Percentiles rank a stretch among this genome's conserved stretches.
phyloP scores from a whole-genome alignment of 1,284 basidiomycete species.

The Pascua sp. region DNA sequence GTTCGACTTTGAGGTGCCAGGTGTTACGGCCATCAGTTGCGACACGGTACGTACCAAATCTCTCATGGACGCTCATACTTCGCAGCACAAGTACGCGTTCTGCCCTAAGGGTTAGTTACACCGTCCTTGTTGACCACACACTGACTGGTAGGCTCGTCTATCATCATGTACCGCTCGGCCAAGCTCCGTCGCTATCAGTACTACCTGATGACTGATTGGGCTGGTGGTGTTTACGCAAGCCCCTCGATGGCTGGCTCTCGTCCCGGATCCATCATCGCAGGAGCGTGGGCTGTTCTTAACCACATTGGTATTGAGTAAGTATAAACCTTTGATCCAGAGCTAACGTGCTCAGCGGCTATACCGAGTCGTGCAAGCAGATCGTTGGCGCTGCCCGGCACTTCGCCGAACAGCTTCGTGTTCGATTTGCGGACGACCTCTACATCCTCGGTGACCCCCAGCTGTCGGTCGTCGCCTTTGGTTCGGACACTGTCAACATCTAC shows the following conservation, averaged over 20 bases:
- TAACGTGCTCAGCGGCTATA: conserved; percentile 67
- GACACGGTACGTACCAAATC: conserved; percentile 63
- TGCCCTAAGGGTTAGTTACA: conserved; percentile 58
- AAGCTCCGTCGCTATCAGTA: conserved; percentile 76
- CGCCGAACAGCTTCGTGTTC: conserved; percentile 30
- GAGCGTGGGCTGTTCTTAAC: conserved; percentile 94
- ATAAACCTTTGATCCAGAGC: not conserved
- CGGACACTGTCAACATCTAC: conserved; percentile 59
- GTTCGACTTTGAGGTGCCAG: conserved; percentile 85
- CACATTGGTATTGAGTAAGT: conserved; percentile 77
- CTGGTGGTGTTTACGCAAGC: conserved; percentile 53
- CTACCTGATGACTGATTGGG: conserved; percentile 76
- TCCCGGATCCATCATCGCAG: conserved; percentile 88
- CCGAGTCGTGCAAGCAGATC: conserved; percentile 79
- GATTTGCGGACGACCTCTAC: conserved; percentile 60
- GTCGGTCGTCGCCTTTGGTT: conserved; percentile 84
- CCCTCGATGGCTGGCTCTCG: conserved; percentile 81
- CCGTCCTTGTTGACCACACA: not conserved
- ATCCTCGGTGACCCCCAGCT: conserved; percentile 85
- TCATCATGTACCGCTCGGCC: conserved; percentile 81
- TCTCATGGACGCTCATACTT: conserved; percentile 3
- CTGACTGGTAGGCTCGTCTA: conserved; percentile 66
- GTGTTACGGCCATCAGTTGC: conserved; percentile 85
- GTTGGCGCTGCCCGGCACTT: conserved; percentile 56
- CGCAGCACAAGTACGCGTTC: conserved; percentile 46